Evolutionary conservation across 2,329 filamentous ascomycete genomes (phyloP).

Genomic region (Ampelomyces quisqualis): DNA sequence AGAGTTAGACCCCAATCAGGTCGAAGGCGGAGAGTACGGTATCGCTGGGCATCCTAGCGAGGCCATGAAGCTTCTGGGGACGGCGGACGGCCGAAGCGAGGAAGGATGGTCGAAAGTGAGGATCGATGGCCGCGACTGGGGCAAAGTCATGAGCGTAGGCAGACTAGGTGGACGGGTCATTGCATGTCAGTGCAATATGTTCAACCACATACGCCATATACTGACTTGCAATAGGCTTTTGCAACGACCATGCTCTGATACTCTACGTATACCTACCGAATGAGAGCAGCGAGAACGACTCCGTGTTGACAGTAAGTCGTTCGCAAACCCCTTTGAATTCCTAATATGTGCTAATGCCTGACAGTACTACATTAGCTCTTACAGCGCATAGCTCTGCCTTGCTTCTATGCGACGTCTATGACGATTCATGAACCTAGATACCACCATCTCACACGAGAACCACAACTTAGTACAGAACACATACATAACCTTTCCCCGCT

Average conservation of each 20-base stretch:
- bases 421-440: slow-evolving; percentile 13
- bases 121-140: slow-evolving; percentile 94
- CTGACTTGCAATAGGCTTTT: slow-evolving; percentile 57
- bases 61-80: slow-evolving; percentile 63
- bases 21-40: slow-evolving; percentile 63
- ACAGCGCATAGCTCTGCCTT: slow-evolving; percentile 49
- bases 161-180: slow-evolving; percentile 87
- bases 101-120: slow-evolving; percentile 85
- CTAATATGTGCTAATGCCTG: slow-evolving; percentile 16
- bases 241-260: slow-evolving; percentile 75
- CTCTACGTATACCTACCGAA: slow-evolving; percentile 79
- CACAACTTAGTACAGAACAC: neutral
- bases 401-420: neutral
- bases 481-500: no score
- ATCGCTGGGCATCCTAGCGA: slow-evolving; percentile 81
- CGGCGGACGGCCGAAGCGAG: slow-evolving; percentile 65
- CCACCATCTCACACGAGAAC: neutral
- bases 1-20: slow-evolving; percentile 74
- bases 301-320: slow-evolving; percentile 67
- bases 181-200: slow-evolving; percentile 64
- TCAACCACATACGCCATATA: neutral
- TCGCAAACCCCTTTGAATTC: neutral
- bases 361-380: slow-evolving; percentile 62
- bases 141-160: slow-evolving; percentile 87
- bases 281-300: slow-evolving; percentile 68